Conservation (phyloP, 495 filamentous ascomycete species). For the Hypoxylon crocopeplum region DNA sequence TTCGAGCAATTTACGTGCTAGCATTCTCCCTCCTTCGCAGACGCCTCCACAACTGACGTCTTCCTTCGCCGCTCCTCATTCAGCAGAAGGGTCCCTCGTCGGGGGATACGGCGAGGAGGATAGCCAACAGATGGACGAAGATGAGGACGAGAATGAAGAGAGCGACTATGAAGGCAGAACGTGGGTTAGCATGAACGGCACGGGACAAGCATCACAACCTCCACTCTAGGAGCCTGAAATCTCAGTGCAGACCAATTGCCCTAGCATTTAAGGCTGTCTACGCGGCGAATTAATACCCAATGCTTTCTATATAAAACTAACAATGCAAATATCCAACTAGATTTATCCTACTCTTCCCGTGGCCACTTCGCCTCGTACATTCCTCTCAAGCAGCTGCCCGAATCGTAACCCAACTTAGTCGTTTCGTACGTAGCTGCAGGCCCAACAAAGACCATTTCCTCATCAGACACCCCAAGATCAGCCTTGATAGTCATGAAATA, state of each 20-base stretch:
- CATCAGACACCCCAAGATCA: constrained; percentile 35
- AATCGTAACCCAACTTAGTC: constrained; percentile 34
- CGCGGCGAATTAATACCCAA: background rate
- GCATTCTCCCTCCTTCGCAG: background rate
- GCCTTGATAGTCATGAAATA: constrained; percentile 35
- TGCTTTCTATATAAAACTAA: too few species aligned
- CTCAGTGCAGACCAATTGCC: background rate
- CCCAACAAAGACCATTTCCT: constrained; percentile 39
- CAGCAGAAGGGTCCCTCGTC: background rate
- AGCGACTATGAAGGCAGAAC: constrained; percentile 6
- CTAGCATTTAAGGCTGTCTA: background rate
- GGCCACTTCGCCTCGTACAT: constrained; percentile 39
- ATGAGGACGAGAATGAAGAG: constrained; percentile 15
- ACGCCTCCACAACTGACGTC: constrained; percentile 3
- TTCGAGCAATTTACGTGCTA: background rate
- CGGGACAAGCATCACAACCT: too few species aligned
- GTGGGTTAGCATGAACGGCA: too few species aligned
- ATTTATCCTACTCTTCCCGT: background rate
- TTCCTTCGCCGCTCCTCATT: background rate
- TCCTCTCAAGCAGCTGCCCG: constrained; percentile 40
- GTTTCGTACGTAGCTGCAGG: constrained; percentile 38
- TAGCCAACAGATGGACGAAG: constrained; percentile 23
- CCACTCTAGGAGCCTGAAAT: too few species aligned
- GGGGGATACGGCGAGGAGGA: constrained; percentile 15
- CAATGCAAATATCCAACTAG: too few species aligned